phyloP scores from a whole-genome alignment of 2,329 filamentous ascomycete species.

The Penicillium sp. region DNA sequence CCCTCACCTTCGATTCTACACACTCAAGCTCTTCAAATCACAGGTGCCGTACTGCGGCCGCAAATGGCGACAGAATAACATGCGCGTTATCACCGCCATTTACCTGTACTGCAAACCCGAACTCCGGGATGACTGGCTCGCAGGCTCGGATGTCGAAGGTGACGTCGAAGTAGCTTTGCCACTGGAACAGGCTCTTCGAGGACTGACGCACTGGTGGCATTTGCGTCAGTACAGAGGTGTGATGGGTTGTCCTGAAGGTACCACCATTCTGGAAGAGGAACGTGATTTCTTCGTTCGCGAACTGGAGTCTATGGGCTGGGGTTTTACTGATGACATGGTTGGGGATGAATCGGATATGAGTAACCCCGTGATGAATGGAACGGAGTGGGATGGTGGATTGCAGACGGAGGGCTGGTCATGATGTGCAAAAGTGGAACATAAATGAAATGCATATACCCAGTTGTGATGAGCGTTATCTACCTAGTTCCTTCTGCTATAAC shows the following conservation, averaged over 20 bases:
- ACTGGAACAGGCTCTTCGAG: conserved; percentile 84
- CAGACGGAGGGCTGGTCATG: conserved; percentile 15
- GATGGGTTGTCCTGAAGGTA: conserved; percentile 56
- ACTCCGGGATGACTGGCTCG: conserved; percentile 88
- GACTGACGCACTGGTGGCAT: conserved; percentile 93
- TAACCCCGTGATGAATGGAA: conserved; percentile 10
- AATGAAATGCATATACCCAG: conserved; percentile 14
- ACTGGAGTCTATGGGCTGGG: conserved; percentile 67
- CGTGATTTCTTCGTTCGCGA: conserved; percentile 78
- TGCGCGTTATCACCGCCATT: conserved; percentile 97
- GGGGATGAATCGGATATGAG: conserved; percentile 13
- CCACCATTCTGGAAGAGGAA: conserved; percentile 66
- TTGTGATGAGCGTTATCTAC: neutral
- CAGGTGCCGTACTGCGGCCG: conserved; percentile 97
- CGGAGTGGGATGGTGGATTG: conserved; percentile 18
- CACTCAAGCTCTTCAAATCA: conserved; percentile 96
- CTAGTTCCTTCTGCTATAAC: neutral
- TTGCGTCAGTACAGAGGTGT: conserved; percentile 76
- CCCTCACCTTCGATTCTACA: conserved; percentile 82
- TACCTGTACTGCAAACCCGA: conserved; percentile 93
- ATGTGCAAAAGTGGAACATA: conserved; percentile 2
- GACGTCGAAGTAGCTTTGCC: conserved; percentile 92
- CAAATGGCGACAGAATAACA: conserved; percentile 97
- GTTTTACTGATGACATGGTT: conserved; percentile 38
- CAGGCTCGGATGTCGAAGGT: conserved; percentile 85